These are phyloP conservation scores for Triadica sebifera DNA, from an alignment of 345 rosid species.

Conservation along the genomic window DNA sequence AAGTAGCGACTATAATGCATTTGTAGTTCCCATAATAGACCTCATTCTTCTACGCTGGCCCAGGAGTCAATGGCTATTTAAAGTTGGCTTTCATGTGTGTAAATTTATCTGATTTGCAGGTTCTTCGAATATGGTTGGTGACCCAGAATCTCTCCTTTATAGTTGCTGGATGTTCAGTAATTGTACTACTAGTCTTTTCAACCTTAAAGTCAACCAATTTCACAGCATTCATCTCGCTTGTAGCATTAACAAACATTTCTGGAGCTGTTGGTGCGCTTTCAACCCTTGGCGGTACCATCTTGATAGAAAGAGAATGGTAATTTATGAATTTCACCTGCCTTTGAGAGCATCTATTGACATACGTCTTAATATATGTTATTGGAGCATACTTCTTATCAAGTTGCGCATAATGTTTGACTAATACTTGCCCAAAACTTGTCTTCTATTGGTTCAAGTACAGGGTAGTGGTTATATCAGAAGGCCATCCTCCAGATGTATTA, in stretches of 20 bases:
- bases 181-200: constrained; percentile 46
- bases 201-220: constrained; percentile 44
- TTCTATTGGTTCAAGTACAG: constrained; percentile 31
- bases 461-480: constrained; percentile 83
- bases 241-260: constrained; percentile 52
- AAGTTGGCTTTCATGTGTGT: background rate
- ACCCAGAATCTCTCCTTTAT: constrained; percentile 72
- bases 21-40: too few relatives aligned
- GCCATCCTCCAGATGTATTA: constrained; percentile 45
- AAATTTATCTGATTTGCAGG: constrained; percentile 31
- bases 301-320: constrained; percentile 94
- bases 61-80: background rate
- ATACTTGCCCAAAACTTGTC: background rate
- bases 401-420: background rate
- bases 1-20: too few relatives aligned
- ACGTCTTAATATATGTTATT: too few relatives aligned
- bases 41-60: too few relatives aligned
- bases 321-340: background rate
- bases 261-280: constrained; percentile 84
- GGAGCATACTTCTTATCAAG: background rate
- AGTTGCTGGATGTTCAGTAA: constrained; percentile 68
- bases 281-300: constrained; percentile 76
- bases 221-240: constrained; percentile 44
- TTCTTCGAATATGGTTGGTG: constrained; percentile 70
- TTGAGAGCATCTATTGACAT: background rate